A percentile compares a stretch with the other conserved stretches of the same genome.
These are phyloP conservation scores for Omphalotus guepiniiformis DNA, from an alignment of 768 basidiomycete species.

Conservation along the genomic window DNA sequence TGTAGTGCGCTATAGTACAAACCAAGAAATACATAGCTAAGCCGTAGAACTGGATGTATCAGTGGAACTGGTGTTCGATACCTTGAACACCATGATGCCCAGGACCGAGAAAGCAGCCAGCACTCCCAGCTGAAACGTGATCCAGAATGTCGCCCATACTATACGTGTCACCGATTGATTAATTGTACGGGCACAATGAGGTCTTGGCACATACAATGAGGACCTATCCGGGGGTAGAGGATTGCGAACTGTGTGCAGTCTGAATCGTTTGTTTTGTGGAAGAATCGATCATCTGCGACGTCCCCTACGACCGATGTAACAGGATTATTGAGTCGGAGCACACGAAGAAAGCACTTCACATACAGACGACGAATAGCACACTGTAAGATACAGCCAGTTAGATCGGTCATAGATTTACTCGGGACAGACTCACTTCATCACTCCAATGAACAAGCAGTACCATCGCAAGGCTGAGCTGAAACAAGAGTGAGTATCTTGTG, in stretches of 20 bases:
- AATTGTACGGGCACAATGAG: no score
- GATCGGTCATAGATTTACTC: no score
- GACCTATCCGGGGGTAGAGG: slow-evolving; percentile 62
- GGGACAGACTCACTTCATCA: slow-evolving; percentile 85
- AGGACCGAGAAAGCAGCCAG: slow-evolving; percentile 76
- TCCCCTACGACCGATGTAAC: slow-evolving; percentile 57
- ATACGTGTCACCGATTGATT: no score
- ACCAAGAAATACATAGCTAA: slow-evolving; percentile 4
- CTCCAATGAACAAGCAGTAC: slow-evolving; percentile 79
- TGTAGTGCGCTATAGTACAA: slow-evolving; percentile 38
- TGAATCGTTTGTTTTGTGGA: slow-evolving; percentile 90
- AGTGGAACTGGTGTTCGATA: slow-evolving; percentile 20
- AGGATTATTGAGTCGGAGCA: slow-evolving; percentile 1
- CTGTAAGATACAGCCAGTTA: slow-evolving; percentile 30
- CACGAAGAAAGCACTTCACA: slow-evolving; percentile 21
- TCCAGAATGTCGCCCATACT: slow-evolving; percentile 90
- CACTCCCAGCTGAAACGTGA: slow-evolving; percentile 69
- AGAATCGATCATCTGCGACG: slow-evolving; percentile 90
- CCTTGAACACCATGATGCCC: slow-evolving; percentile 83
- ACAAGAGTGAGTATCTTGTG: background rate
- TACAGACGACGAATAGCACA: slow-evolving; percentile 84
- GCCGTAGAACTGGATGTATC: slow-evolving; percentile 5
- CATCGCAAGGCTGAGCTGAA: slow-evolving; percentile 73
- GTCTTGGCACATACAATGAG: slow-evolving; percentile 69
- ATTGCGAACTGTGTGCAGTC: slow-evolving; percentile 88